Evolutionary conservation across 2,329 filamentous ascomycete species (phyloP), one percentile per base, ranked within the genome.

Genomic region (Pyrenochaeta sp.): DNA sequence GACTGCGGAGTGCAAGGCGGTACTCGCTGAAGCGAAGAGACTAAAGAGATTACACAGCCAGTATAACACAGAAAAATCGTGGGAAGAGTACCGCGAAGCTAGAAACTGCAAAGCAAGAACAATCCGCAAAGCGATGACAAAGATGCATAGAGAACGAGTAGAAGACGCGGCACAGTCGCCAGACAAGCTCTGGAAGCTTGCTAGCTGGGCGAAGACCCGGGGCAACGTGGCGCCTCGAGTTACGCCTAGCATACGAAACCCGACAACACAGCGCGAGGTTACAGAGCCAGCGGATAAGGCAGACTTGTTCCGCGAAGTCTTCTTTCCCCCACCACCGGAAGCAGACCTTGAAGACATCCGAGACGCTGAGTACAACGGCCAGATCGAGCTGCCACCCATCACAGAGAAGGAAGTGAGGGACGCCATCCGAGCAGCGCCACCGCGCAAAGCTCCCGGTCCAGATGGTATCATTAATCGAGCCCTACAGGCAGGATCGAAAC

Each of bases 141-240:
- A 54, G n/a, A 39, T 49, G 12, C 59, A 69, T 47, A 63, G 67
- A 35, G 53, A 58, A 10, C 41, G 54, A 20, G 63, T 72, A 17
- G 55, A 68, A 49, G 49, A 66, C 43, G 63, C 61, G 39, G 54
- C 61, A 7, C 37, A 60, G 27, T 54, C 54, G 10, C 55, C 54
- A 18, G 54, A 57, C 2, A 60, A 63, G 18, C 46, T 71, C 14
- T 70, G 52, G 66, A 60, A 54, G 15, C 48, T 71, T 2, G 58
- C 54, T 1, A 69, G 61, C 44, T 71, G 58, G 69, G 68, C 68
- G 2, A 57, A 59, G 35, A 65, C 62, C 27, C 51, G 67, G 44
- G 49, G 41, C 4, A 55, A 55, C 42, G 14, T 29, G 31, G 30
- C 51, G 21, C 49, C 32, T 3, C 21, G 46, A 23, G 46, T 58